Conservation (phyloP, 2,329 filamentous ascomycete species). For the Sporothrix protearum region DNA sequence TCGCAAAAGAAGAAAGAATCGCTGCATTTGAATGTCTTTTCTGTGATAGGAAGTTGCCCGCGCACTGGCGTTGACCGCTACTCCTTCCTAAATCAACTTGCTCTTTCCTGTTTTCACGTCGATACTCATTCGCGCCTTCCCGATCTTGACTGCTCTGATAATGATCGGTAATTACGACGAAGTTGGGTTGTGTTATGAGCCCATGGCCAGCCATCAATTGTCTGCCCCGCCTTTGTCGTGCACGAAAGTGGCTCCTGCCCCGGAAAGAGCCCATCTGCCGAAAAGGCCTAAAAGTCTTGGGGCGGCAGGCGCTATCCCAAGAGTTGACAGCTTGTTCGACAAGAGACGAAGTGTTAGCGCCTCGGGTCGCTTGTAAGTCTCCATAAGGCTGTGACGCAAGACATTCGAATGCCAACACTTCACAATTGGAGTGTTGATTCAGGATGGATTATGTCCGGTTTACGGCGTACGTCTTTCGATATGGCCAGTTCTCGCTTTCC, state of each 20-base stretch:
- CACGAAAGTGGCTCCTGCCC: not conserved
- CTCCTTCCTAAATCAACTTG: not conserved
- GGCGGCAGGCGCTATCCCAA: not conserved
- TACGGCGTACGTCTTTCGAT: too few species aligned
- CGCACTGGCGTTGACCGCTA: not conserved
- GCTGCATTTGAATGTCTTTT: not conserved
- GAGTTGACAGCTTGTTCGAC: too few species aligned
- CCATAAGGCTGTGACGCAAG: not conserved
- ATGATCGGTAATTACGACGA: too few species aligned
- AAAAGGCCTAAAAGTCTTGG: not conserved
- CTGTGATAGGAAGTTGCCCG: not conserved
- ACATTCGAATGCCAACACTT: not conserved
- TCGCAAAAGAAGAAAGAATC: not conserved
- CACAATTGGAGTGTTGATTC: not conserved
- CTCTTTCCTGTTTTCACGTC: not conserved
- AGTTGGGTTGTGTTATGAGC: too few species aligned
- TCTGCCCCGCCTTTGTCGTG: constrained; percentile 5
- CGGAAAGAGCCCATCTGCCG: not conserved
- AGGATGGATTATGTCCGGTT: too few species aligned
- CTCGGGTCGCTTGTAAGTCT: not conserved
- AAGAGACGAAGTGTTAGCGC: not conserved
- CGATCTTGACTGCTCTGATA: not conserved
- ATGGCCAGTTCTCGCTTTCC: not conserved
- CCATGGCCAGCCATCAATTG: too few species aligned
- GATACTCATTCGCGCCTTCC: not conserved